Conservation (phyloP, 306 rosid genomes). For the Ormosia semicastrata region DNA sequence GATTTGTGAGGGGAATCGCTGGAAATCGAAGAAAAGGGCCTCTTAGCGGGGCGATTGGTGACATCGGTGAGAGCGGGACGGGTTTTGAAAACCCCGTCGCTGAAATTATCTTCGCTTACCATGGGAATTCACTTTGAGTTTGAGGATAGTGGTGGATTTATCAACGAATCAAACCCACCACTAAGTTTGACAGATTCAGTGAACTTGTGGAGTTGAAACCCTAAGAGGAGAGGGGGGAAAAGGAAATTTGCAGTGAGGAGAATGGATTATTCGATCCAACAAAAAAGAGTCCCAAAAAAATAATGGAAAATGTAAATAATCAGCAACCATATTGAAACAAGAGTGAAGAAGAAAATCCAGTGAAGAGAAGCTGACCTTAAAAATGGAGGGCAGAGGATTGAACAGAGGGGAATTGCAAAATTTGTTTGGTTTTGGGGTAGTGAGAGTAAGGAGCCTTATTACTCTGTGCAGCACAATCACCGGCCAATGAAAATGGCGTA, state of each 20-base stretch:
- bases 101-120: conserved; percentile 49
- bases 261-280: too few species aligned
- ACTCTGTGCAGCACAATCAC: not conserved
- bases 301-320: too few species aligned
- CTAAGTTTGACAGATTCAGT: not conserved
- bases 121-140: conserved; percentile 11
- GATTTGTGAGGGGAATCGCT: conserved; percentile 35
- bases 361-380: not conserved
- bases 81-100: conserved; percentile 34
- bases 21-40: conserved; percentile 48
- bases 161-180: too few species aligned
- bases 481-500: too few species aligned
- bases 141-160: not conserved
- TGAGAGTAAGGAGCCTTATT: not conserved
- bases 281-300: too few species aligned
- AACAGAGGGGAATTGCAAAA: not conserved
- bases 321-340: not conserved
- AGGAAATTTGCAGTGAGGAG: too few species aligned
- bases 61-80: conserved; percentile 57
- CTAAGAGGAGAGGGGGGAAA: not conserved
- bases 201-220: conserved; percentile 3
- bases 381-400: not conserved
- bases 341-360: not conserved
- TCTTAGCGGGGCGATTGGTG: conserved; percentile 57
- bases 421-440: not conserved